Base-by-base conservation (phyloP, 441 rosid species). In the Lepidium campestre region DNA sequence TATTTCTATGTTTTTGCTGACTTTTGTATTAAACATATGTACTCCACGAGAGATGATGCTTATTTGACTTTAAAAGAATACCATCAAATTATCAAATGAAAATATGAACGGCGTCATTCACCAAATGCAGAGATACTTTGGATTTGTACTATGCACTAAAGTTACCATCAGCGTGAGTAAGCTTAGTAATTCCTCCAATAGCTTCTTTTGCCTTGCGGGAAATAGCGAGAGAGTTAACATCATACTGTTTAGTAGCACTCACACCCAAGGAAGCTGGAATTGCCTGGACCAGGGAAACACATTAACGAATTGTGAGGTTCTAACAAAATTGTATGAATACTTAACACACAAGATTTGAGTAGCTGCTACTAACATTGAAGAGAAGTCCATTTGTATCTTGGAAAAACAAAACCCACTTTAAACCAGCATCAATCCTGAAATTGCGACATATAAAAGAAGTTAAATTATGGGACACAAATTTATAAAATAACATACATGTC, bases 161-260 rank as follows among this genome's bases (percentile, higher is more conserved):
- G 15, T 68, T 87, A 94, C 99, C 99, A 78, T 94, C 97, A 19
- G 75, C 67, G 62, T 91, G 99, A 22, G 96, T 89, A 63, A 94
- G 98, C 80, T 47, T 85, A 23, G 97, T 78, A 48, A 94, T 94
- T 80, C 97, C 99, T 70, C 99, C 99, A 76, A 94, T 94, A 71
- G 98, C 94, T 73, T 94, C 99, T 75, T 94, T 94, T 15, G 98
- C 97, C 82, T 91, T 94, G 65, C 98, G 98, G 27, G 90, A 98
- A 81, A 91, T 97, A 67, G 98, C 93, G 9, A 94, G 96, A 76
- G 99, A 94, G 81, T 94, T 94, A 46, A 94, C 99, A 75, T 94
- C 91, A 80, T 85, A 94, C 47, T 82, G 77, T 74, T 85, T 90
- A 57, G 76, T 79, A 54, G 90, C 85, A 81, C 98, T 89, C 53